Base-by-base conservation (phyloP, 371 early-diverging fungal species). In the Dichotomocladium elegans region DNA sequence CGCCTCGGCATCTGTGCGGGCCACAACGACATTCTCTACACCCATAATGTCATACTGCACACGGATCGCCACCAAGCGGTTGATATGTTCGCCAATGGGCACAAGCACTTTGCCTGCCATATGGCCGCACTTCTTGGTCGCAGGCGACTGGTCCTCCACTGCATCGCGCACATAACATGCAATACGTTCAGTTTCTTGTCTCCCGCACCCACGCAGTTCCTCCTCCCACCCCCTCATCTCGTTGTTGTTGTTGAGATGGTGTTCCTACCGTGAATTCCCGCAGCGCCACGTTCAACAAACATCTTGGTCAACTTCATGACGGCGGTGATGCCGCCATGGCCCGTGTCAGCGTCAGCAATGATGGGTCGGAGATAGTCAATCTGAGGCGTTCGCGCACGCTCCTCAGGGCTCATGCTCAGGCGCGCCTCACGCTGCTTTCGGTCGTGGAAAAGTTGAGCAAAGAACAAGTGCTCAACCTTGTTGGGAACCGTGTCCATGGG, bases 31-130 rank as follows among this genome's bases (percentile, higher is more conserved):
- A 60, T 90, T 96, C 63, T 97, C 97, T 50, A 92, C 92, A 31
- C 94, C 96, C 96, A 98, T 96, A 66, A 98, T 93, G 72, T 98
- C 99, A 62, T 91, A 94, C 80, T 98, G 97, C 45, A 94, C 90
- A 66, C 99, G 92, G 67, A 90, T 85, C 55, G 98, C 98, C 24
- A 96, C 88, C 47, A 98, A 79, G 45, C 99, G 91, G 80, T 94
- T 95, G 77, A 97, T 95, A 77, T 98, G 99, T 69, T 98, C 98
- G 14, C 87, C 82, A 42, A 94, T 90, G 25, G 99, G 96, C 4
- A 98, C 99, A 24, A 98, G 78, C 14, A 98, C 99, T 74, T 98
- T 98, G 54, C 99, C 99, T 42, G 96, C 97, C 96, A 98, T 95
- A 78, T 98, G 99, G 11, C 99, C 98, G 70, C 99, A 98, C 81